A percentile compares a stretch with the other conserved stretches of the same genome.
These are phyloP conservation scores for Sclerotinia subarctica DNA, from an alignment of 2,329 filamentous ascomycete genomes.

Conservation along the genomic window DNA sequence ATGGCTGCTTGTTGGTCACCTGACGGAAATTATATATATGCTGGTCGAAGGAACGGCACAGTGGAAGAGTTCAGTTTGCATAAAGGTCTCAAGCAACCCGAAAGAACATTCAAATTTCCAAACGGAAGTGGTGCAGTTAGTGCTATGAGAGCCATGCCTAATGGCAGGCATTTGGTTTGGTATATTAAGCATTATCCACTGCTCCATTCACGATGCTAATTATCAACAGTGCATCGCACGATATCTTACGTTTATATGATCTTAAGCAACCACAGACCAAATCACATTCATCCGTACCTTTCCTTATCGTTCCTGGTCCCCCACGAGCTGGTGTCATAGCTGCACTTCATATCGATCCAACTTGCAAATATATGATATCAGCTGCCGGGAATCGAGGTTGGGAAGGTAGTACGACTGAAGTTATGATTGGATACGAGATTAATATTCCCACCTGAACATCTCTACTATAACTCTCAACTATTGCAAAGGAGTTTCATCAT, in stretches of 20 bases:
- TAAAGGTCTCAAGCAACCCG: slow-evolving; percentile 70
- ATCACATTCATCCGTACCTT: slow-evolving; percentile 80
- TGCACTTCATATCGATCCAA: slow-evolving; percentile 80
- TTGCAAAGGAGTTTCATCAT: not conserved
- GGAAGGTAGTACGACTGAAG: slow-evolving; percentile 89
- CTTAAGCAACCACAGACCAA: slow-evolving; percentile 60
- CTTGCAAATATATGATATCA: slow-evolving; percentile 86
- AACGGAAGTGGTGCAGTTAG: slow-evolving; percentile 86
- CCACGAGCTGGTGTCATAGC: slow-evolving; percentile 82
- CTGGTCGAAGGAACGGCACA: slow-evolving; percentile 80
- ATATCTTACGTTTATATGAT: slow-evolving; percentile 92
- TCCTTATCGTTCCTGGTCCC: slow-evolving; percentile 91
- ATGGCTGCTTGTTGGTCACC: slow-evolving; percentile 97
- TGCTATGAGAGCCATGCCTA: slow-evolving; percentile 84
- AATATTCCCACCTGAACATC: slow-evolving; percentile 26
- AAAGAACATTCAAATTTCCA: slow-evolving; percentile 82
- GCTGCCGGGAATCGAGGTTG: slow-evolving; percentile 90
- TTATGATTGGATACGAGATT: slow-evolving; percentile 93
- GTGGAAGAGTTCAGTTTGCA: slow-evolving; percentile 93
- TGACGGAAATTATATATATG: slow-evolving; percentile 93
- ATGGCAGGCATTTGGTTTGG: slow-evolving; percentile 88
- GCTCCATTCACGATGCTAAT: not conserved
- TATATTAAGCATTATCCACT: slow-evolving; percentile 41
- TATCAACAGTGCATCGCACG: slow-evolving; percentile 70
- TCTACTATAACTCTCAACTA: no score